Percentiles rank a stretch among this genome's conserved stretches.
phyloP scores from a whole-genome alignment of 2,329 filamentous ascomycete species.

The Pseudogymnoascus sp. region DNA sequence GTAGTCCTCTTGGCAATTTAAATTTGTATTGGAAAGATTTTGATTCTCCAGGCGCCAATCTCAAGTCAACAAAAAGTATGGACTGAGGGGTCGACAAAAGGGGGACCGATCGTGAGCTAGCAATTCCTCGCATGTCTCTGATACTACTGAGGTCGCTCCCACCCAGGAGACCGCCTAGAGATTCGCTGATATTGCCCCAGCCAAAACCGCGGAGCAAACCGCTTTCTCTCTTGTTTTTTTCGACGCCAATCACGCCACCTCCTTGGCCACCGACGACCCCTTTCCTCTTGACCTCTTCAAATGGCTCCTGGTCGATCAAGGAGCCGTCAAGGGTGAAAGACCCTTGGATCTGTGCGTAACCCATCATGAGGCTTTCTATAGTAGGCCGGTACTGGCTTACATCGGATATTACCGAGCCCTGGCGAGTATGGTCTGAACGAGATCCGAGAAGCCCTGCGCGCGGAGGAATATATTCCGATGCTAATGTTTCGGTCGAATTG shows the following conservation, averaged over 20 bases:
- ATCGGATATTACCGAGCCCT: slow-evolving; percentile 37
- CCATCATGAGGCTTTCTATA: slow-evolving; percentile 85
- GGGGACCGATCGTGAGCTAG: slow-evolving; percentile 79
- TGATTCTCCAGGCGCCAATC: slow-evolving; percentile 81
- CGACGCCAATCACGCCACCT: slow-evolving; percentile 76
- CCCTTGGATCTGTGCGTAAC: slow-evolving; percentile 88
- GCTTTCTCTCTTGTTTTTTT: slow-evolving; percentile 63
- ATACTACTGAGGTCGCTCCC: slow-evolving; percentile 84
- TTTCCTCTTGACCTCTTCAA: slow-evolving; percentile 94
- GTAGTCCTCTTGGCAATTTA: slow-evolving; percentile 77
- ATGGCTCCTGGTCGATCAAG: slow-evolving; percentile 77
- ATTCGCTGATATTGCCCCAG: slow-evolving; percentile 82
- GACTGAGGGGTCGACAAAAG: slow-evolving; percentile 93
- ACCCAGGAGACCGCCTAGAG: slow-evolving; percentile 79
- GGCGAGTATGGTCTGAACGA: slow-evolving; percentile 33
- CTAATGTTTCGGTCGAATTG: slow-evolving; percentile 85
- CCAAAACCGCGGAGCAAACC: slow-evolving; percentile 78
- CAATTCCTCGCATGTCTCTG: slow-evolving; percentile 86
- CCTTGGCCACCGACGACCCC: slow-evolving; percentile 82
- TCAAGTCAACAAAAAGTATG: slow-evolving; percentile 88
- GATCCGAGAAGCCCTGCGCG: slow-evolving; percentile 36
- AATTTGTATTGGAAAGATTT: slow-evolving; percentile 82
- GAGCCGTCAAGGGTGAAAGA: slow-evolving; percentile 90
- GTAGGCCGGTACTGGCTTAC: slow-evolving; percentile 44
- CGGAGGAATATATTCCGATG: slow-evolving; percentile 75